phyloP scores from a whole-genome alignment of 179 eudicot species.

The Sideroxylon spinosum region DNA sequence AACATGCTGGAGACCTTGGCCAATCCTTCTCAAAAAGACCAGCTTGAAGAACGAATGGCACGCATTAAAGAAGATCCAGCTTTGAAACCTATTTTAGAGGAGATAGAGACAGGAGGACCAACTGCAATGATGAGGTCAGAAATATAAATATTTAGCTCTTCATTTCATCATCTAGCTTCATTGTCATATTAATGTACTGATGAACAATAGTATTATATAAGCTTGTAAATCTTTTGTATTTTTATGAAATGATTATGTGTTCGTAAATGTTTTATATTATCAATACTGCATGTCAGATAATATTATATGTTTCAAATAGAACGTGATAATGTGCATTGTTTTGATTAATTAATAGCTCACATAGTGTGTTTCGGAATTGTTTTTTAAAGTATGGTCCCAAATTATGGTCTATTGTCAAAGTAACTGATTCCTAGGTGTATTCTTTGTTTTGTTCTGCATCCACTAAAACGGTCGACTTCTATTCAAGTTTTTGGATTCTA shows the following conservation, averaged over 20 bases:
- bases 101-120: slow-evolving; percentile 94
- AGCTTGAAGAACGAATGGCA: slow-evolving; percentile 88
- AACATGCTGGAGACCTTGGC: slow-evolving; percentile 81
- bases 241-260: background rate
- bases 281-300: background rate
- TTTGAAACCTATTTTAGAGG: slow-evolving; percentile 87
- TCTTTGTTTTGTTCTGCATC: background rate
- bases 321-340: background rate
- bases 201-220: background rate
- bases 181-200: background rate
- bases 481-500: background rate
- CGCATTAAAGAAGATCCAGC: slow-evolving; percentile 90
- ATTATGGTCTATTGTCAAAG: background rate
- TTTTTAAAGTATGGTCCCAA: background rate
- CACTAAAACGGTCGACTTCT: background rate
- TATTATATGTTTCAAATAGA: background rate
- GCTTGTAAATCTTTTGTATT: background rate
- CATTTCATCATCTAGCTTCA: background rate
- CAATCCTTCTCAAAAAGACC: slow-evolving; percentile 75
- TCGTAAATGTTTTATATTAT: background rate
- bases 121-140: slow-evolving; percentile 99
- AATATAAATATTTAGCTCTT: background rate
- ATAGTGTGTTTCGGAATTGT: too few relatives aligned
- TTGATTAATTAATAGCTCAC: background rate
- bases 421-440: background rate